Conservation (phyloP, 345 rosid genomes). For the Eutrema yunnanense region DNA sequence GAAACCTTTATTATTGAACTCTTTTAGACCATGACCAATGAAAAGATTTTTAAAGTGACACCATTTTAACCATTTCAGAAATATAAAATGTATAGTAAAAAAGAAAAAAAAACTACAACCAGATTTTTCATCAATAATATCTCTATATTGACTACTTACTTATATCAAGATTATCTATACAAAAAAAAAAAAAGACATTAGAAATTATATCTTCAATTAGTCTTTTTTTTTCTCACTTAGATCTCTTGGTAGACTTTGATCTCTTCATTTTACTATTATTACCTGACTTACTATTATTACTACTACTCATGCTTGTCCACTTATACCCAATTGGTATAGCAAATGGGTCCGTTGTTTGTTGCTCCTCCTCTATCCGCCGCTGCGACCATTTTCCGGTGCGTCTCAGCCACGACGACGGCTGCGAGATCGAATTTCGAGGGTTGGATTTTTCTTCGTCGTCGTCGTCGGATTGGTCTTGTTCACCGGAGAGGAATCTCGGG, state of each 20-base stretch:
- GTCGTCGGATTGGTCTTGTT: slow-evolving; percentile 19
- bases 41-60: background rate
- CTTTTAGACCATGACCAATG: slow-evolving; percentile 23
- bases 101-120: background rate
- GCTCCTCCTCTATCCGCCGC: slow-evolving; percentile 26
- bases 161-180: slow-evolving; percentile 20
- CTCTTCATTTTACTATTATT: slow-evolving; percentile 41
- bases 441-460: slow-evolving; percentile 39
- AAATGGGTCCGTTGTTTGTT: slow-evolving; percentile 55
- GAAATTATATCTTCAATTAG: background rate
- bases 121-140: background rate
- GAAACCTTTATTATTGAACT: slow-evolving; percentile 5
- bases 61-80: slow-evolving; percentile 9
- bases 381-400: slow-evolving; percentile 39
- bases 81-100: slow-evolving; percentile 2
- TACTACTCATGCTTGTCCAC: slow-evolving; percentile 45
- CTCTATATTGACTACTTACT: slow-evolving; percentile 18
- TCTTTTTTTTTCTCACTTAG: slow-evolving; percentile 33
- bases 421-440: slow-evolving; percentile 20
- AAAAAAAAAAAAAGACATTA: background rate
- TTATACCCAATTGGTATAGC: slow-evolving; percentile 77
- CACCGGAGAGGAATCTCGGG: slow-evolving; percentile 45
- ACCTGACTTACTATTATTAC: slow-evolving; percentile 37
- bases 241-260: slow-evolving; percentile 51
- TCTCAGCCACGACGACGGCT: slow-evolving; percentile 52